Conservation (phyloP, 306 rosid genomes). For the Acacia acuminata region DNA sequence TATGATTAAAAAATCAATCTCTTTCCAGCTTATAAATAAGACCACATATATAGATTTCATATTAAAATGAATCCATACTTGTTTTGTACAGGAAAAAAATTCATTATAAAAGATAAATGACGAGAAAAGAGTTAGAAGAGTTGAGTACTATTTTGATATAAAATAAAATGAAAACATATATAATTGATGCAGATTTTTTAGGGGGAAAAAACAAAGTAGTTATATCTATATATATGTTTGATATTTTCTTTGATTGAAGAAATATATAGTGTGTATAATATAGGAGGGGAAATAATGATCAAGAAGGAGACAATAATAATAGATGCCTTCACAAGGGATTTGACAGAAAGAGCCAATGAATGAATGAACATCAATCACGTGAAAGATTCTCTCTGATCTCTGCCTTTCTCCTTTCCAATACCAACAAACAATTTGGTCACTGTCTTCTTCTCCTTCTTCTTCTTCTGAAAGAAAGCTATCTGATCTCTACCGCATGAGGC, state of each 20-base stretch:
- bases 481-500: slow-evolving; percentile 17
- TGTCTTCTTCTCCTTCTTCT: slow-evolving; percentile 30
- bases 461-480: background rate
- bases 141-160: background rate
- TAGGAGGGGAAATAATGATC: background rate
- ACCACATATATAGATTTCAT: no score
- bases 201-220: background rate
- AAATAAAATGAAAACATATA: background rate
- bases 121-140: background rate
- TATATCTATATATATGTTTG: background rate
- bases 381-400: slow-evolving; percentile 57
- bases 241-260: background rate
- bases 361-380: slow-evolving; percentile 62
- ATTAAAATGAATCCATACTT: no score
- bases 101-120: background rate
- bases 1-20: no score
- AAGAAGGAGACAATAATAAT: slow-evolving; percentile 44
- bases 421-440: slow-evolving; percentile 34
- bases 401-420: background rate
- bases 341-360: slow-evolving; percentile 48
- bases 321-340: slow-evolving; percentile 57
- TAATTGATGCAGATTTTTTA: background rate
- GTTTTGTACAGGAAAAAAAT: background rate
- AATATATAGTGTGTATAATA: background rate
- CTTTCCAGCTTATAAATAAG: no score